phyloP scores from a whole-genome alignment of 2,329 filamentous ascomycete species.

The Colletotrichum liaoningense region DNA sequence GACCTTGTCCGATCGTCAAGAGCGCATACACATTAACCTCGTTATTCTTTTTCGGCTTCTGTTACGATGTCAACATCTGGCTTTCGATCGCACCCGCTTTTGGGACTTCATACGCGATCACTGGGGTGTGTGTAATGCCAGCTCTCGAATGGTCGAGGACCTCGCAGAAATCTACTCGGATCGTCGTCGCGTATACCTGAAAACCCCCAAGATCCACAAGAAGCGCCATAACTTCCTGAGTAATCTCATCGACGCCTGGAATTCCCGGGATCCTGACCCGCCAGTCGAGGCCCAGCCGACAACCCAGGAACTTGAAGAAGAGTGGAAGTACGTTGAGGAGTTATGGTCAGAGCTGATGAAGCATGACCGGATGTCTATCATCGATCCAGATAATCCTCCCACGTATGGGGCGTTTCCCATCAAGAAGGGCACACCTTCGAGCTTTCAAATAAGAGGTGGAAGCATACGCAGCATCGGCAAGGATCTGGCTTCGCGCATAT shows the following conservation, averaged over 20 bases:
- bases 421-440: not conserved
- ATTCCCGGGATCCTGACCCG: not conserved
- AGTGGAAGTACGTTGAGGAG: not conserved
- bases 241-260: conserved; percentile 29
- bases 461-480: not conserved
- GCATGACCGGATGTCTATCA: not conserved
- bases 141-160: not conserved
- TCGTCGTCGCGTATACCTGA: conserved; percentile 13
- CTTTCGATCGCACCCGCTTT: conserved; percentile 16
- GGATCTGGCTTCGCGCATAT: not conserved
- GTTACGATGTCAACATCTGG: conserved; percentile 7
- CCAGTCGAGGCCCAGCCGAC: not conserved
- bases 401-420: not conserved
- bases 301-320: not conserved
- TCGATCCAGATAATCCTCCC: not conserved
- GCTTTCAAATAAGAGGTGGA: conserved; percentile 7
- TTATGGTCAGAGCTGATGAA: not conserved
- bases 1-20: conserved; percentile 2
- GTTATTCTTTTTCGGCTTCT: conserved; percentile 25
- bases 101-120: conserved; percentile 3
- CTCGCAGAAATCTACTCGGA: not conserved
- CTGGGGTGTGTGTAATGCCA: not conserved
- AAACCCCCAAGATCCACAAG: not conserved
- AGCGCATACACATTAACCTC: conserved; percentile 15
- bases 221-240: conserved; percentile 9